phyloP scores from a whole-genome alignment of 2,329 filamentous ascomycete genomes.

The Aureobasidium sp. region DNA sequence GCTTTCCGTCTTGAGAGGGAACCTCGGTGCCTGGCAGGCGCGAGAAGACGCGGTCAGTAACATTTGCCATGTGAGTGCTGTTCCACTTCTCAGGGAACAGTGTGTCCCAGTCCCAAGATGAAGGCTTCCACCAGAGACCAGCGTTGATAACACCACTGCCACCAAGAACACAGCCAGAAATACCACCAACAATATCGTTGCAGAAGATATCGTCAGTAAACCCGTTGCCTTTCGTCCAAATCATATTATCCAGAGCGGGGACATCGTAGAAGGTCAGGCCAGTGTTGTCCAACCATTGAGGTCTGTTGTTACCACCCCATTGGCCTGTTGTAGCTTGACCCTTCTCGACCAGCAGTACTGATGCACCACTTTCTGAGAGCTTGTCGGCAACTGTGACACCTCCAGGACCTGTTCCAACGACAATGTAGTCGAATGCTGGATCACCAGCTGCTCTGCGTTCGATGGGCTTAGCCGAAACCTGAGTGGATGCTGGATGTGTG shows the following conservation, averaged over 20 bases:
- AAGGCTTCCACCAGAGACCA: conserved; percentile 46
- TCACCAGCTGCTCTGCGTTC: background rate
- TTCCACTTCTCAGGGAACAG: conserved; percentile 47
- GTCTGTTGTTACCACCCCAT: conserved; percentile 5
- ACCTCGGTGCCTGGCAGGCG: conserved; percentile 35
- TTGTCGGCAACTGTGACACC: conserved; percentile 12
- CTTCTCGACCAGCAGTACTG: conserved; percentile 1
- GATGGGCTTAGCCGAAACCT: conserved; percentile 8
- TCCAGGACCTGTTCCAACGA: conserved; percentile 9
- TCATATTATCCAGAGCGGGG: conserved; percentile 6
- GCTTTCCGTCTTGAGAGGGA: conserved; percentile 27
- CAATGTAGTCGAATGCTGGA: conserved; percentile 11
- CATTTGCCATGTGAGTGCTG: conserved; percentile 38
- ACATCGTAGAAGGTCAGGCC: conserved; percentile 11
- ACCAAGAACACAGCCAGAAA: conserved; percentile 42
- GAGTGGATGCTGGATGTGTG: background rate
- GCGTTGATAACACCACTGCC: conserved; percentile 49
- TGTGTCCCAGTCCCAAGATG: conserved; percentile 44
- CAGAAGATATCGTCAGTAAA: conserved; percentile 13
- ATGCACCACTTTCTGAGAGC: conserved; percentile 9
- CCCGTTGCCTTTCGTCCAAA: conserved; percentile 10
- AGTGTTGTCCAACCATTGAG: conserved; percentile 5
- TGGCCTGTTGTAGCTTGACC: conserved; percentile 6
- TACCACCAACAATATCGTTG: conserved; percentile 4
- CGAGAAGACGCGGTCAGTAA: conserved; percentile 37